Percentiles rank a stretch among this genome's conserved stretches.
Conservation (phyloP, 2,329 filamentous ascomycete species). For the Xylariaceae sp. region DNA sequence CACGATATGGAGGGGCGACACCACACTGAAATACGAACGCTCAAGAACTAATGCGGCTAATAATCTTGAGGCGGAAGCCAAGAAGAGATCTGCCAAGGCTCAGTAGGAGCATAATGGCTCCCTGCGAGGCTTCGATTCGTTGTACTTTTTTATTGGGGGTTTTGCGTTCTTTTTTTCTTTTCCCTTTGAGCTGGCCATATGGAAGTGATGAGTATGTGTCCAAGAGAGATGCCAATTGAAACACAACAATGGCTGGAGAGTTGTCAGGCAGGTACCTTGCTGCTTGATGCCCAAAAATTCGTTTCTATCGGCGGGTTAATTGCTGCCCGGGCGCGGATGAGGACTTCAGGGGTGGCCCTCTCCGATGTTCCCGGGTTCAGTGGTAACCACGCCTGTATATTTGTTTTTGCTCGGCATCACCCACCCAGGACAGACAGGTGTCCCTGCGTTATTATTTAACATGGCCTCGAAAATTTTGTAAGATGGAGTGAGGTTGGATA, state of each 20-base stretch:
- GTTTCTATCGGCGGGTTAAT: conserved; percentile 11
- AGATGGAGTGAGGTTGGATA: conserved; percentile 22
- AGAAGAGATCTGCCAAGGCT: conserved; percentile 30
- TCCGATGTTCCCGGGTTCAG: too few species aligned
- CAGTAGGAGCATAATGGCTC: conserved; percentile 18
- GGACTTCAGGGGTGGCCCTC: too few species aligned
- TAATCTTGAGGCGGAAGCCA: conserved; percentile 43
- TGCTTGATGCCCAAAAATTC: conserved; percentile 13
- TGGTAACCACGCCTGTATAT: conserved; percentile 17
- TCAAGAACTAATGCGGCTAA: conserved; percentile 39
- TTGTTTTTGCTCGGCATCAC: conserved; percentile 1
- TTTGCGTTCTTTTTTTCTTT: conserved; percentile 14
- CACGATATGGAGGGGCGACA: conserved; percentile 74
- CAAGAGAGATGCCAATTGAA: conserved; percentile 16
- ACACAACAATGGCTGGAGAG: conserved; percentile 6
- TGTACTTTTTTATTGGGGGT: conserved; percentile 27
- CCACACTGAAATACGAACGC: conserved; percentile 39
- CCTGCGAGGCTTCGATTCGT: conserved; percentile 15
- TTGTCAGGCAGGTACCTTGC: conserved; percentile 17
- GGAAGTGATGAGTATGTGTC: conserved; percentile 15
- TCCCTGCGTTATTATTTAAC: conserved; percentile 2
- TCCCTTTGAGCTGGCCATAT: conserved; percentile 6
- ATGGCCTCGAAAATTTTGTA: not conserved
- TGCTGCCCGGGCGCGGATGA: conserved; percentile 4
- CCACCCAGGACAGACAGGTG: not conserved